Evolutionary conservation across 116 monocot species (phyloP), one percentile per base, ranked within the genome.

Genomic region (Phalaenopsis hybrid): DNA sequence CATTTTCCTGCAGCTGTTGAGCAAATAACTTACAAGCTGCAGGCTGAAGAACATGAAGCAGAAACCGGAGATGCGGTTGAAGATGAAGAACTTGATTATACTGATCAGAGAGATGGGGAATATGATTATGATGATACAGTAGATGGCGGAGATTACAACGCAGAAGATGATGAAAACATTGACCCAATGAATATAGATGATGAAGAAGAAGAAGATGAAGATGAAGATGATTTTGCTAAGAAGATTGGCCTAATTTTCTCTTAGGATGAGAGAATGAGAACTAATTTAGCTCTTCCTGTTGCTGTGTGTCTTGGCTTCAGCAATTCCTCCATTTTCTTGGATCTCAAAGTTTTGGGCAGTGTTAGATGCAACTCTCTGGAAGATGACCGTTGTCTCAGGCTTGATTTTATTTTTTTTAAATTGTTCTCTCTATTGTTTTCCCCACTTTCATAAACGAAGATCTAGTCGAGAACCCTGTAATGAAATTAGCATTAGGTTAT

Each of bases 201-300:
- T 18, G 89, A 83, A 5, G 75, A 77, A 6, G 84, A 87, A 4
- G 75, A 77, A 17, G 82, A 85, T 20, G 84, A 87, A 33, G 89
- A 88, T 51, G 88, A 87, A n/a, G 87, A 90, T 75, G 89, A 90
- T 16, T 93, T 93, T 81, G 85, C 88, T 5, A 86, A 72, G 85
- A 90, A 87, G 83, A 85, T 88, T 49, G 85, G 88, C 15, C 74
- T 70, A 33, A 84, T 87, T 44, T 79, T 87, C 23, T 87, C 86
- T 6, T 92, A 79, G 72, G 0, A 9, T 65, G 5, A 65, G 16
- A 21, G 5, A 21, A 17, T 61, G 61, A n/a, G 65, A 1, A 21
- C 16, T 8, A 72, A 4, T 12, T 16, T 4, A 25, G 72, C 72
- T 16, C 33, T 41, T 41, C 41, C 41, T 41, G 72, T 16, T 41